A percentile compares a stretch with the other conserved stretches of the same genome.
Evolutionary conservation across 2,329 filamentous ascomycete genomes (phyloP).

Genomic region (Geosmithia flava): DNA sequence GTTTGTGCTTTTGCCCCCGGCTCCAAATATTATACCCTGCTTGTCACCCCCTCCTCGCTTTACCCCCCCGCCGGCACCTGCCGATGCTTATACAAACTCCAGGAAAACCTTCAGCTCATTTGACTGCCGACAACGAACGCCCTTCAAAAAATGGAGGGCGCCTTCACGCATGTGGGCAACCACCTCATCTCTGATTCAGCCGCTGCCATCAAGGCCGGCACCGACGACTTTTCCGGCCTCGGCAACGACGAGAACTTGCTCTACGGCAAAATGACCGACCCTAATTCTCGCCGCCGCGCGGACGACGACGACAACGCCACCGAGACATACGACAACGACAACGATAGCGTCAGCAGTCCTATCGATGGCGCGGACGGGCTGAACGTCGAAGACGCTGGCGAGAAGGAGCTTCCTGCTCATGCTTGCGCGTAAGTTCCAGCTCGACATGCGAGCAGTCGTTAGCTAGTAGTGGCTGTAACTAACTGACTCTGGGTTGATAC

Average conservation of each 20-base stretch:
- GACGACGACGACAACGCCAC: slow-evolving; percentile 87
- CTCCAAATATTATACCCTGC: neutral
- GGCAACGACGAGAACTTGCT: slow-evolving; percentile 74
- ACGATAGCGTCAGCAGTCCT: slow-evolving; percentile 41
- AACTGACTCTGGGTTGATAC: slow-evolving; percentile 12
- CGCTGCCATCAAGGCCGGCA: slow-evolving; percentile 75
- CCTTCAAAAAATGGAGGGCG: slow-evolving; percentile 59
- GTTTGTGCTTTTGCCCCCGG: neutral
- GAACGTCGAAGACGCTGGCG: slow-evolving; percentile 46
- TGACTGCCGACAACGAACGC: neutral
- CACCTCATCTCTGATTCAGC: slow-evolving; percentile 75
- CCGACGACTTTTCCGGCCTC: slow-evolving; percentile 59
- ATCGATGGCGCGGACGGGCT: slow-evolving; percentile 62
- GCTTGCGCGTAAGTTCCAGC: slow-evolving; percentile 69
- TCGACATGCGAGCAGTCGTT: no score
- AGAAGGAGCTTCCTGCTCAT: slow-evolving; percentile 84
- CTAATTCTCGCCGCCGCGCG: slow-evolving; percentile 53
- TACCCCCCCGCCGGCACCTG: neutral
- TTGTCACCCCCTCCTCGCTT: neutral
- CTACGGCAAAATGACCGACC: slow-evolving; percentile 54
- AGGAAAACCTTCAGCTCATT: neutral
- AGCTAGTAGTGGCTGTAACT: neutral
- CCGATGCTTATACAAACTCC: neutral
- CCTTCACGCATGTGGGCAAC: slow-evolving; percentile 80
- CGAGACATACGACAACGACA: slow-evolving; percentile 69